phyloP scores from a whole-genome alignment of 2,329 filamentous ascomycete genomes.

The Diplodia mutila region DNA sequence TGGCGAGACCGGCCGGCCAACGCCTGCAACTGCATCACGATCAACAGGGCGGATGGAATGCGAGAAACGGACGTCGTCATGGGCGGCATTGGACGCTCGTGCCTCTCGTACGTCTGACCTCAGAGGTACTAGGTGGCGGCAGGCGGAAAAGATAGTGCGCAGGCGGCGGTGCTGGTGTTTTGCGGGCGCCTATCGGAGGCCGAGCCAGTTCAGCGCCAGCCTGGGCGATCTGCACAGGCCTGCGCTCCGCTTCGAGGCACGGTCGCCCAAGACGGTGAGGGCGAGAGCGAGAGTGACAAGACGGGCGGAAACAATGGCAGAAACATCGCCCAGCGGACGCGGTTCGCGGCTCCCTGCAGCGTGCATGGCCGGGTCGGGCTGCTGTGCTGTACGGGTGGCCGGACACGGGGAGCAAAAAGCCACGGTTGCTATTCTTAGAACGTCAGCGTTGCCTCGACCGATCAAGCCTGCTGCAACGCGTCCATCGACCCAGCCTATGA shows the following conservation, averaged over 20 bases:
- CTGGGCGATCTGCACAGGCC: slow-evolving; percentile 15
- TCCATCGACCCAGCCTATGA: not conserved
- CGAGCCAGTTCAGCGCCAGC: not conserved
- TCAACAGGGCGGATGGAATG: not conserved
- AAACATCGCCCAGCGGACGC: not conserved
- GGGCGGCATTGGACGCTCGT: not conserved
- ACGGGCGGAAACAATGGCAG: not conserved
- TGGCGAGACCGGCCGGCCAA: not conserved
- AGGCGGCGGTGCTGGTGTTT: not conserved
- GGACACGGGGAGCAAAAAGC: not conserved
- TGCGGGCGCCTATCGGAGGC: slow-evolving; percentile 17
- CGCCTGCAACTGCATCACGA: not conserved
- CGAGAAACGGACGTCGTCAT: not conserved
- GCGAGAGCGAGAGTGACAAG: not conserved
- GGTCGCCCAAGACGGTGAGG: slow-evolving; percentile 9
- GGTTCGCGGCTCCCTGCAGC: not conserved
- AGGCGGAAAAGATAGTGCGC: not conserved
- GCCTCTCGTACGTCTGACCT: slow-evolving; percentile 11
- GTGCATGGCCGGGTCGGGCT: not conserved
- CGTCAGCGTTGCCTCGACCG: not conserved
- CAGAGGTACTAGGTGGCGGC: not conserved
- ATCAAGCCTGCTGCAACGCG: no score
- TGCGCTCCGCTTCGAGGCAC: not conserved
- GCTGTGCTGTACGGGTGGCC: not conserved
- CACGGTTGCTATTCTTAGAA: not conserved